Conservation (phyloP, 371 early-diverging fungal species). For the Coemansia sp. region DNA sequence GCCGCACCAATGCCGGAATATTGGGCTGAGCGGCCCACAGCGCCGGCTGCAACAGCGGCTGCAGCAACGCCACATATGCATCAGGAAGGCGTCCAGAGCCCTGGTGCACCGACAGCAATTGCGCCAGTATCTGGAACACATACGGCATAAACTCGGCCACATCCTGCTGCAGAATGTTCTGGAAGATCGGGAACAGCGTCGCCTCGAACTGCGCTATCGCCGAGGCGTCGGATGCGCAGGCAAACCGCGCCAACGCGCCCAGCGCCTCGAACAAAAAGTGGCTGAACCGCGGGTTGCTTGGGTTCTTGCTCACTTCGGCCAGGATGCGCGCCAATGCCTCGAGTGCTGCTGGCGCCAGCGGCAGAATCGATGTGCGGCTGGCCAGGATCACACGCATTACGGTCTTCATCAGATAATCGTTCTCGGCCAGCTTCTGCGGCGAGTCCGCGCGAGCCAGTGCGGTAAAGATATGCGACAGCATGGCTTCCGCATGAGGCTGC, state of each 20-base stretch:
- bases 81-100: conserved; percentile 62
- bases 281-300: conserved; percentile 95
- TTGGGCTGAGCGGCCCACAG: conserved; percentile 89
- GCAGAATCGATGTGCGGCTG: conserved; percentile 67
- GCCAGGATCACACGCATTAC: conserved; percentile 81
- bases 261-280: conserved; percentile 94
- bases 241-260: conserved; percentile 76
- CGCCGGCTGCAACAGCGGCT: conserved; percentile 75
- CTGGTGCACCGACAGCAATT: conserved; percentile 76
- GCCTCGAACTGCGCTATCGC: conserved; percentile 79
- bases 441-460: conserved; percentile 51
- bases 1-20: conserved; percentile 87
- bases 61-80: conserved; percentile 69
- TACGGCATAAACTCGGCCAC: conserved; percentile 91
- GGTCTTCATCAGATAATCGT: conserved; percentile 90
- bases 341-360: conserved; percentile 70
- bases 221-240: conserved; percentile 56
- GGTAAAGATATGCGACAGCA: conserved; percentile 74
- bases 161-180: conserved; percentile 60
- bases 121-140: conserved; percentile 91
- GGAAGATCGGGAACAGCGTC: conserved; percentile 63
- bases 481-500: conserved; percentile 62
- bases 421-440: conserved; percentile 89
- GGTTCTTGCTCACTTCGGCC: conserved; percentile 85
- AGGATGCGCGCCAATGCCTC: conserved; percentile 72